phyloP scores from a whole-genome alignment of 441 rosid genomes.

The Kokia cookei region DNA sequence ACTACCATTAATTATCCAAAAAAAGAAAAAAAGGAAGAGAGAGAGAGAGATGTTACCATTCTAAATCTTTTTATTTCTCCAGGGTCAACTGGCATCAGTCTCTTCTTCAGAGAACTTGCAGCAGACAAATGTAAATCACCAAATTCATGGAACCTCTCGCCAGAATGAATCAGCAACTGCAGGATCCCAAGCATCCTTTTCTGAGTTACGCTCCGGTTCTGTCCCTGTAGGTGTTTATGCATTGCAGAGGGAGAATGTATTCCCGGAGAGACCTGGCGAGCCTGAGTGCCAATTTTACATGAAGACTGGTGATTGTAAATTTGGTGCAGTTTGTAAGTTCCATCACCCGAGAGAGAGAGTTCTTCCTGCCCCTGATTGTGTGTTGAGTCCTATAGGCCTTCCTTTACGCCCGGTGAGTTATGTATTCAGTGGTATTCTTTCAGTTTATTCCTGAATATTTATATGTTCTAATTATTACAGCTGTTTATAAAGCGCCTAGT shows the following conservation, averaged over 20 bases:
- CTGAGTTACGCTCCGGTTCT: constrained; percentile 52
- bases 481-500: not conserved
- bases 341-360: constrained; percentile 96
- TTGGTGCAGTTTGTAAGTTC: constrained; percentile 92
- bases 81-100: constrained; percentile 88
- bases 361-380: constrained; percentile 90
- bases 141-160: constrained; percentile 48
- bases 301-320: constrained; percentile 98
- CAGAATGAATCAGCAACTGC: constrained; percentile 50
- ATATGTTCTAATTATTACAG: not conserved
- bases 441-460: not conserved
- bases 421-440: not conserved
- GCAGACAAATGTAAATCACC: constrained; percentile 48
- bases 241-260: constrained; percentile 75
- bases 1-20: not conserved
- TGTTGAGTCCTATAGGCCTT: constrained; percentile 81
- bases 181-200: constrained; percentile 54
- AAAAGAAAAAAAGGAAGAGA: not conserved
- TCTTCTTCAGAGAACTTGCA: constrained; percentile 77
- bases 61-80: constrained; percentile 18
- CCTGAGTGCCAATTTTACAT: constrained; percentile 96
- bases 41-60: constrained; percentile 2
- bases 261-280: constrained; percentile 98
- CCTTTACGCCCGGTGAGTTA: constrained; percentile 89
- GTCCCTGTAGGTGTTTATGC: constrained; percentile 61